Evolutionary conservation across 495 filamentous ascomycete species (phyloP).

Genomic region (Penicillium angulare): DNA sequence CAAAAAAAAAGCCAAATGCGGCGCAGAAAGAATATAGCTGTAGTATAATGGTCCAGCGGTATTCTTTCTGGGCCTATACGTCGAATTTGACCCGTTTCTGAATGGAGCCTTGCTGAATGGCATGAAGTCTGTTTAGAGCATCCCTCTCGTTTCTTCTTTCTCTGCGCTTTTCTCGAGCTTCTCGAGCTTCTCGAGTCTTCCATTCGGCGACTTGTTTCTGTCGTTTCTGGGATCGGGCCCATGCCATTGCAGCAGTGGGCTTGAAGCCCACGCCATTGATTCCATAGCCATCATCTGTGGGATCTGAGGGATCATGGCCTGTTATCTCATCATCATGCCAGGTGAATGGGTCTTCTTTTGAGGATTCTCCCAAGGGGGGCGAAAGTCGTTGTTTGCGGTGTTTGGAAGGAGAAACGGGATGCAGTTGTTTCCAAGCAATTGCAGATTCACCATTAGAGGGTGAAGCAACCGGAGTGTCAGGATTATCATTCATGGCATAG

Average conservation of each 20-base stretch:
- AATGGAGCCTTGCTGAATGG: slow-evolving; percentile 33
- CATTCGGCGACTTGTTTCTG: slow-evolving; percentile 84
- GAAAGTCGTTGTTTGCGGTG: slow-evolving; percentile 34
- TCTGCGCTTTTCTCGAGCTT: slow-evolving; percentile 73
- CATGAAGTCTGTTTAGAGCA: slow-evolving; percentile 29
- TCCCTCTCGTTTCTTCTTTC: slow-evolving; percentile 56
- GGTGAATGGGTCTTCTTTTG: slow-evolving; percentile 53
- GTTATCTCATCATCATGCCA: slow-evolving; percentile 88
- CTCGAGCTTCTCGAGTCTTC: slow-evolving; percentile 74
- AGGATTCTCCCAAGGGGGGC: slow-evolving; percentile 47
- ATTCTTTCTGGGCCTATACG: slow-evolving; percentile 22
- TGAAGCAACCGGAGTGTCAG: background rate
- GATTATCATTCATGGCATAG: too few relatives aligned
- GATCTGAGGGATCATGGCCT: slow-evolving; percentile 70
- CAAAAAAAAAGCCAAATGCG: background rate
- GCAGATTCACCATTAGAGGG: slow-evolving; percentile 19
- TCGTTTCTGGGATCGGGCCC: slow-evolving; percentile 70
- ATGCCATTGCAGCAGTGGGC: slow-evolving; percentile 80
- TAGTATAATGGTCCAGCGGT: background rate
- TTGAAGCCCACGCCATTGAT: slow-evolving; percentile 91
- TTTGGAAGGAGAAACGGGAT: slow-evolving; percentile 24
- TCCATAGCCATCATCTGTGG: slow-evolving; percentile 73
- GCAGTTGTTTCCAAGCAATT: slow-evolving; percentile 28
- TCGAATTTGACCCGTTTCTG: slow-evolving; percentile 49
- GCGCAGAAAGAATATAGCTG: background rate